A percentile compares a stretch with the other conserved stretches of the same genome.
Conservation (phyloP, 2,329 filamentous ascomycete genomes). For the Fusarium metavorans region DNA sequence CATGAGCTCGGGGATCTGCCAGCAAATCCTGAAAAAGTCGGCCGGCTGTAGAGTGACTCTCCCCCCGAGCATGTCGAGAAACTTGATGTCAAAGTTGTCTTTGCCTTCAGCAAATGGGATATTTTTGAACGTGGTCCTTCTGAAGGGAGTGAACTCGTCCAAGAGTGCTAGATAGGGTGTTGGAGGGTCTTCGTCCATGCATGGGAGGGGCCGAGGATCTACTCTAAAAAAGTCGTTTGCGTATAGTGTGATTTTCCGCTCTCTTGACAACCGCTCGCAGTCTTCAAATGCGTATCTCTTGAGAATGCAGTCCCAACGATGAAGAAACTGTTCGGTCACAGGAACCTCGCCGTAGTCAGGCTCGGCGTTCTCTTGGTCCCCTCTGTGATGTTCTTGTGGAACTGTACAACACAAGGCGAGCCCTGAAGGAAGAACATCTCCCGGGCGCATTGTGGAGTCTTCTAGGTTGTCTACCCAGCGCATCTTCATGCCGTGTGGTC, state of each 20-base stretch:
- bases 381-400: not conserved
- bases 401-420: not conserved
- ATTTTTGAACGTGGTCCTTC: not conserved
- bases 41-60: not conserved
- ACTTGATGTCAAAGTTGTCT: not conserved
- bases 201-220: not conserved
- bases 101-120: slow-evolving; percentile 5
- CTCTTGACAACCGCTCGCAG: not conserved
- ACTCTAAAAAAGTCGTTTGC: not conserved
- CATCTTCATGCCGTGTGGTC: not conserved
- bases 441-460: not conserved
- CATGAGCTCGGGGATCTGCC: not conserved
- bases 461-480: not conserved
- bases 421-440: not conserved
- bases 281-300: not conserved
- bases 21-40: not conserved
- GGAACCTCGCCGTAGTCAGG: not conserved
- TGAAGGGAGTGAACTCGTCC: not conserved
- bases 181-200: not conserved
- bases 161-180: not conserved
- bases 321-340: not conserved
- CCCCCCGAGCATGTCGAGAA: not conserved
- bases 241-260: too few relatives aligned
- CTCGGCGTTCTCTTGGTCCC: not conserved
- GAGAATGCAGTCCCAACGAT: slow-evolving; percentile 2